phyloP scores from a whole-genome alignment of 2,329 filamentous ascomycete genomes.

The Microdochium nivale region DNA sequence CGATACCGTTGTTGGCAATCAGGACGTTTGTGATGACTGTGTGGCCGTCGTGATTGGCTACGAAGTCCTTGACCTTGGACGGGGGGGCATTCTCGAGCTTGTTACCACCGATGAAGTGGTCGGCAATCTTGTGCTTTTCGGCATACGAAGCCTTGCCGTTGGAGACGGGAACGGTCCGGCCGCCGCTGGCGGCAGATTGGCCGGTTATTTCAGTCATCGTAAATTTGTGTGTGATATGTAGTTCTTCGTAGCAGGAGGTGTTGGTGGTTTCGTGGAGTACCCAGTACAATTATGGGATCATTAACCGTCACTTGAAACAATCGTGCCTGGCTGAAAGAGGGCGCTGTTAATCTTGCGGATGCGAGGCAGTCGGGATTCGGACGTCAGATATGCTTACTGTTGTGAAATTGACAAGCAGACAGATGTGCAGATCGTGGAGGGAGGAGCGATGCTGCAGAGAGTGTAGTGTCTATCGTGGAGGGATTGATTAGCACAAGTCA shows the following conservation, averaged over 20 bases:
- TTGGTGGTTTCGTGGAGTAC: neutral
- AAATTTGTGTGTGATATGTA: neutral
- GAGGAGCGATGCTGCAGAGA: too few relatives aligned
- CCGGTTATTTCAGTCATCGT: neutral
- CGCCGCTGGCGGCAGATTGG: conserved; percentile 28
- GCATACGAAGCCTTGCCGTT: conserved; percentile 62
- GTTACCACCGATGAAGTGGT: conserved; percentile 97
- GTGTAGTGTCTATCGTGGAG: too few relatives aligned
- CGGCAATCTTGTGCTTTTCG: conserved; percentile 71
- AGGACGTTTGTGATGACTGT: conserved; percentile 97
- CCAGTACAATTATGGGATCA: neutral
- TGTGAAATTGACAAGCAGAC: too few relatives aligned
- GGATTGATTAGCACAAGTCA: too few relatives aligned
- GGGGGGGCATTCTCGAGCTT: conserved; percentile 71
- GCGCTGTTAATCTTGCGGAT: neutral
- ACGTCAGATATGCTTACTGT: too few relatives aligned
- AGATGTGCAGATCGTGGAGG: too few relatives aligned
- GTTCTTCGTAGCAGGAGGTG: neutral
- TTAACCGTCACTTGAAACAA: neutral
- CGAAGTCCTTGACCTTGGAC: conserved; percentile 93
- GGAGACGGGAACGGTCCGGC: conserved; percentile 37
- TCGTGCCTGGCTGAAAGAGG: neutral
- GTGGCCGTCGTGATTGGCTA: conserved; percentile 80
- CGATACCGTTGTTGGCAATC: conserved; percentile 99
- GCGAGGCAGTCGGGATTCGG: too few relatives aligned